These are phyloP conservation scores for Capsella bursapastoris DNA, from an alignment of 345 rosid genomes.

Conservation along the genomic window DNA sequence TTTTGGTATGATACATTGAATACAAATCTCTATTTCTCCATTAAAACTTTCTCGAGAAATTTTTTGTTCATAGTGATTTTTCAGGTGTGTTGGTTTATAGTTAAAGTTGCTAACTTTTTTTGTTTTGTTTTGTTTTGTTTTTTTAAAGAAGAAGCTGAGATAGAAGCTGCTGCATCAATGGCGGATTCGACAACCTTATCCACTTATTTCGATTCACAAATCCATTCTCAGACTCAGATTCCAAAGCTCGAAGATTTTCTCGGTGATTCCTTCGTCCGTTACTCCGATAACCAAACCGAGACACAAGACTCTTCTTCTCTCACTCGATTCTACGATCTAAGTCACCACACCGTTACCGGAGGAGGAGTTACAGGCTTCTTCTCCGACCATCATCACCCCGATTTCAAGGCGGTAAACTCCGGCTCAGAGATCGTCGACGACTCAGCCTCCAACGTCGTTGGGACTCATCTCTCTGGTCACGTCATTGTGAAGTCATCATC, in stretches of 20 bases:
- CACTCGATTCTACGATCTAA: slow-evolving; percentile 64
- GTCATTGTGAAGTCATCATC: slow-evolving; percentile 56
- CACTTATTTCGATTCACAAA: slow-evolving; percentile 47
- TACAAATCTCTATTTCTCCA: background rate
- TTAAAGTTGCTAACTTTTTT: slow-evolving; percentile 28
- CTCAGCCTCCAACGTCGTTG: slow-evolving; percentile 53
- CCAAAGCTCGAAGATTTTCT: slow-evolving; percentile 93
- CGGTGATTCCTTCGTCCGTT: slow-evolving; percentile 65
- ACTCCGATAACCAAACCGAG: slow-evolving; percentile 61
- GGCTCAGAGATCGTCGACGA: slow-evolving; percentile 72
- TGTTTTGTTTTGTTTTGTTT: background rate
- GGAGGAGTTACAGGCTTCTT: slow-evolving; percentile 47
- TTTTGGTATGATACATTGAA: background rate
- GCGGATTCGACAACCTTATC: slow-evolving; percentile 54
- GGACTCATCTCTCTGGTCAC: slow-evolving; percentile 50
- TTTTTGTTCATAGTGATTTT: background rate
- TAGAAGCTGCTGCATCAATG: slow-evolving; percentile 45
- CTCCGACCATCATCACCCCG: slow-evolving; percentile 59
- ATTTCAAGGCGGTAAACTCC: slow-evolving; percentile 63
- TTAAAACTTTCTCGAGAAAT: background rate
- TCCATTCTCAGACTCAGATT: slow-evolving; percentile 46
- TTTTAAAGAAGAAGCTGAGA: slow-evolving; percentile 46
- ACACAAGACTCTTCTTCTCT: slow-evolving; percentile 73
- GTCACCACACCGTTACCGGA: slow-evolving; percentile 22
- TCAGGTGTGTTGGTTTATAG: background rate